Base-by-base conservation (phyloP, 2,329 filamentous ascomycete genomes). In the Catunica adiposa region DNA sequence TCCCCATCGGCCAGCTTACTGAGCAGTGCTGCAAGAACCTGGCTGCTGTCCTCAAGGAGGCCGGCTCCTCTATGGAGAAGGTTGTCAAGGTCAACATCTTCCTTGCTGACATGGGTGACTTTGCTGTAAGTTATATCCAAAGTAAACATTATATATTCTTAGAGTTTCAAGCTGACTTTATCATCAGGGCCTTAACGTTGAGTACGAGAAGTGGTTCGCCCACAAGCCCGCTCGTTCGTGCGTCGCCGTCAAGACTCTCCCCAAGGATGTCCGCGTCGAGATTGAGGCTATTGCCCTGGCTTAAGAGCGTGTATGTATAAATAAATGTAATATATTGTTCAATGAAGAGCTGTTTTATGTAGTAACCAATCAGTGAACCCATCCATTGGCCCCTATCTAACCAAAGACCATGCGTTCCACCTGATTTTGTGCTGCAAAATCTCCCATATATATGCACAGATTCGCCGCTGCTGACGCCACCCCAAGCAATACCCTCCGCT, bases 1-100 rank as follows among this genome's bases (percentile, higher is more conserved):
- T 52, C 9, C 73, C 72, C 63, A 82, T 84, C 62, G 73, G 73
- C 64, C 72, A 89, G 62, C 79, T 80, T 71, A 82, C 79, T 26
- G 70, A 70, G 54, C 72, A 75, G 61, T 80, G 76, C 69, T 75
- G 87, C 68, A 73, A 84, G 70, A 94, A 94, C 71, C 78, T 96
- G 65, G 77, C 83, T 68, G 85, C 86, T 46, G 87, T 97, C 57
- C 80, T 97, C 53, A 78, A 81, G 59, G 87, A 83, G 63, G 88
- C 89, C 23, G 88, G 86, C 55, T 89, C 85, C 22, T 79, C 77
- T 54, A 77, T 97, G 58, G 70, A 79, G 61, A 86, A 82, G 69
- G 83, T 95, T 50, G 86, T 96, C 71, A 95, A 96, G 78, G 85
- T 89, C 63, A 87, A 82, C 67, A 84, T 95, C 66, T 97, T 96